phyloP scores from a whole-genome alignment of 2,329 filamentous ascomycete species.

The Colletotrichum phormii region DNA sequence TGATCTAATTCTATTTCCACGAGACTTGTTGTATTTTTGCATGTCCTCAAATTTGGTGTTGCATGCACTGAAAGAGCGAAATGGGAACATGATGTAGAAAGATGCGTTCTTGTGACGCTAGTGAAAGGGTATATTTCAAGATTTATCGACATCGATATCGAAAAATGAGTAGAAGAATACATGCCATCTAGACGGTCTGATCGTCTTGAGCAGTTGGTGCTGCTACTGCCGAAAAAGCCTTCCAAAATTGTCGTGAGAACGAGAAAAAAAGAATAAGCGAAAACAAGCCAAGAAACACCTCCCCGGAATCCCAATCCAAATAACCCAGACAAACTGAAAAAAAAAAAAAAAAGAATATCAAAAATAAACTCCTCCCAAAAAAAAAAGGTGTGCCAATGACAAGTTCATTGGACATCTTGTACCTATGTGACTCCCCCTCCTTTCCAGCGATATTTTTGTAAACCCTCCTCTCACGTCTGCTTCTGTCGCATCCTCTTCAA shows the following conservation, averaged over 20 bases:
- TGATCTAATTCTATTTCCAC: neutral
- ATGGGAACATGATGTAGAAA: neutral
- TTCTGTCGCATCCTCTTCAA: neutral
- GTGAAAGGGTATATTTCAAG: constrained; percentile 34
- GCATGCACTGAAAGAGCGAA: neutral
- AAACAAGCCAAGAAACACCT: neutral
- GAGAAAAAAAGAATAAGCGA: neutral
- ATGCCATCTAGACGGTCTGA: neutral
- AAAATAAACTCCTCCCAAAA: neutral
- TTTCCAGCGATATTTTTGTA: neutral
- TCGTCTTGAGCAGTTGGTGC: neutral
- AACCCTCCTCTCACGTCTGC: neutral
- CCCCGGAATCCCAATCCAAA: neutral
- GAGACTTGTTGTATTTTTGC: neutral
- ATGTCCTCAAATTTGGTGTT: neutral
- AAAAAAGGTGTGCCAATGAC: neutral
- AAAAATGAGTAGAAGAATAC: neutral
- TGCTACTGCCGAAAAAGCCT: neutral
- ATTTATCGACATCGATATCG: neutral
- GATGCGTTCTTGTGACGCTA: constrained; percentile 21
- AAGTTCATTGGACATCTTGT: neutral
- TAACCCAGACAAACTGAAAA: neutral
- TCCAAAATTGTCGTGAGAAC: neutral
- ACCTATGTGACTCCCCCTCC: constrained; percentile 1
- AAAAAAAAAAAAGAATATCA: neutral